phyloP scores from a whole-genome alignment of 2,329 filamentous ascomycete genomes.

The Penicillium hesseltinei region DNA sequence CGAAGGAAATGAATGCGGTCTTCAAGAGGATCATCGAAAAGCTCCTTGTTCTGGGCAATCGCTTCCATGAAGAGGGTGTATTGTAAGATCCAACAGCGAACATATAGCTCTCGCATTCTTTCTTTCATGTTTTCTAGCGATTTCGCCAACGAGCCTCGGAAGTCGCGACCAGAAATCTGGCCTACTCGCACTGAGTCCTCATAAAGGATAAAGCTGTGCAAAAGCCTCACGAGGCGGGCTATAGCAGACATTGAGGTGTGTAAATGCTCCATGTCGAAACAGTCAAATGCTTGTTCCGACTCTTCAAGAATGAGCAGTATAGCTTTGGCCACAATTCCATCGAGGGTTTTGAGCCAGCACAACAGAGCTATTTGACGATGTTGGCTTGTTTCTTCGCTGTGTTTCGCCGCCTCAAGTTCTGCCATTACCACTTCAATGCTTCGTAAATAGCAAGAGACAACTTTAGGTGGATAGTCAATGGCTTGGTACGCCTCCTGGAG shows the following conservation, averaged over 20 bases:
- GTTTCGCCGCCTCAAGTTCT: conserved; percentile 63
- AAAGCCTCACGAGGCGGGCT: conserved; percentile 66
- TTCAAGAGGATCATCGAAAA: conserved; percentile 65
- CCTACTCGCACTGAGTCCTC: conserved; percentile 85
- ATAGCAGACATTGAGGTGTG: conserved; percentile 70
- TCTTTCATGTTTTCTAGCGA: conserved; percentile 54
- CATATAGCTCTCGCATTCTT: conserved; percentile 80
- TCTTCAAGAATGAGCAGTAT: conserved; percentile 69
- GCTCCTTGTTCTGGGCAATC: conserved; percentile 62
- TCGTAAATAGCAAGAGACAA: conserved; percentile 80
- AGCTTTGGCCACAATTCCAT: conserved; percentile 70
- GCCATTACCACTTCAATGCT: conserved; percentile 79
- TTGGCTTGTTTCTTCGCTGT: conserved; percentile 55
- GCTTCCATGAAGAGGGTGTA: conserved; percentile 77
- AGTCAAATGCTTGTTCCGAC: conserved; percentile 67
- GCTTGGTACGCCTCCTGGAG: conserved; percentile 84
- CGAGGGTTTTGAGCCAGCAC: conserved; percentile 73
- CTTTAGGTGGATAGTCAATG: conserved; percentile 83
- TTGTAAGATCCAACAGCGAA: conserved; percentile 82
- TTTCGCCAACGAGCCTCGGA: conserved; percentile 48
- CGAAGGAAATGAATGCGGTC: conserved; percentile 77
- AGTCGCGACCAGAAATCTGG: conserved; percentile 61
- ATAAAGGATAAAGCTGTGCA: conserved; percentile 76
- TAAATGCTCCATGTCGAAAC: conserved; percentile 76
- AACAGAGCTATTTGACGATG: conserved; percentile 70